Conservation (phyloP, 805 yeast species). For the Candida pseudoglaebosa region DNA sequence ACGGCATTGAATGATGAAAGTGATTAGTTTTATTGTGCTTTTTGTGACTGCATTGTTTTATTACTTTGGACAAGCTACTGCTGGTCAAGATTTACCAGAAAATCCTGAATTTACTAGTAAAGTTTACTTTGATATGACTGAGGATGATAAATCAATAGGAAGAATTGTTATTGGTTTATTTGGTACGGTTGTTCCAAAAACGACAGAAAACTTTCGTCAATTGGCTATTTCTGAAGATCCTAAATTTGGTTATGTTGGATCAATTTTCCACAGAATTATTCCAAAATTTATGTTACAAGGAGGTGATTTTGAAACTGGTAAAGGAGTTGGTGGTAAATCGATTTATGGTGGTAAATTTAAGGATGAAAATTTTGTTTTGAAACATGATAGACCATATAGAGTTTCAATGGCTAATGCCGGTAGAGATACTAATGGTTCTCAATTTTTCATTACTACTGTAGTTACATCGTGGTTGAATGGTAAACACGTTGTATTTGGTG, state of each 20-base stretch:
- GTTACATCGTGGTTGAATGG: slow-evolving; percentile 90
- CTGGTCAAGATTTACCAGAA: slow-evolving; percentile 18
- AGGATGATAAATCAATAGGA: slow-evolving; percentile 75
- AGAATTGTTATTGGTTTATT: slow-evolving; percentile 83
- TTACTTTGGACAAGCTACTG: slow-evolving; percentile 6
- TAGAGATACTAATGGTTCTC: slow-evolving; percentile 97
- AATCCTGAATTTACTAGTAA: slow-evolving; percentile 64
- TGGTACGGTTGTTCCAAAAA: slow-evolving; percentile 90
- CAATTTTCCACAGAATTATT: slow-evolving; percentile 46
- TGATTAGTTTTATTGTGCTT: slow-evolving; percentile 8
- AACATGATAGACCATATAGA: slow-evolving; percentile 76
- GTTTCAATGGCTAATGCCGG: slow-evolving; percentile 98
- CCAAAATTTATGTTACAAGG: slow-evolving; percentile 48
- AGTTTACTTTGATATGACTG: slow-evolving; percentile 82
- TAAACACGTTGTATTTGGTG: slow-evolving; percentile 94
- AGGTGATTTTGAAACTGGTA: slow-evolving; percentile 46
- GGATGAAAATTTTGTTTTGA: slow-evolving; percentile 72
- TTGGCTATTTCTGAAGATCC: slow-evolving; percentile 56
- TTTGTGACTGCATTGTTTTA: slow-evolving; percentile 5
- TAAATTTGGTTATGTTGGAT: slow-evolving; percentile 41
- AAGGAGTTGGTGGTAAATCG: slow-evolving; percentile 46
- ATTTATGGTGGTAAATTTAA: slow-evolving; percentile 68
- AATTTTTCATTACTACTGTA: slow-evolving; percentile 93
- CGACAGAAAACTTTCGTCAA: slow-evolving; percentile 94
- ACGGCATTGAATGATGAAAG: slow-evolving; percentile 10